Conservation (phyloP, 371 early-diverging fungal species). For the Batrachochytrium dendrobatidis region DNA sequence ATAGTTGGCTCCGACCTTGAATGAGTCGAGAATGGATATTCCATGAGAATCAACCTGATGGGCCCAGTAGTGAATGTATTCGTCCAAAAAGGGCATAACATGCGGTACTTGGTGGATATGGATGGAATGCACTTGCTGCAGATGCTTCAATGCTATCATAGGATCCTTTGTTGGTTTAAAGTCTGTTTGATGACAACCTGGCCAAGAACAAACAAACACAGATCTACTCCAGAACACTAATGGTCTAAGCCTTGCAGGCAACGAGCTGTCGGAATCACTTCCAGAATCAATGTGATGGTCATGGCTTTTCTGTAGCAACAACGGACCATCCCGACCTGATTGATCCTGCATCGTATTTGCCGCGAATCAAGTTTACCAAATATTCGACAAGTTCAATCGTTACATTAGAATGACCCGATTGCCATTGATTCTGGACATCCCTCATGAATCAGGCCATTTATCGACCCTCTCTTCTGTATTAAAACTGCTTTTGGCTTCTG, state of each 20-base stretch:
- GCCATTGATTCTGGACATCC: too few species aligned
- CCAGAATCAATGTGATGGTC: not conserved
- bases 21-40: not conserved
- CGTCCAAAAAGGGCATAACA: slow-evolving; percentile 71
- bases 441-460: too few species aligned
- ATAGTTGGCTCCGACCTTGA: slow-evolving; percentile 11
- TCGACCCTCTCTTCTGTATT: too few species aligned
- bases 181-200: slow-evolving; percentile 20
- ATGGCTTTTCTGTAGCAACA: not conserved
- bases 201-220: slow-evolving; percentile 1
- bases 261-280: not conserved
- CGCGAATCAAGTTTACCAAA: too few species aligned
- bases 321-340: too few species aligned
- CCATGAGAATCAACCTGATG: slow-evolving; percentile 4
- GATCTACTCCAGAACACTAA: not conserved
- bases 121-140: slow-evolving; percentile 58
- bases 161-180: slow-evolving; percentile 57
- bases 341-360: too few species aligned
- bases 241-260: not conserved
- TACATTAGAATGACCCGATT: too few species aligned
- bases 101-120: slow-evolving; percentile 66
- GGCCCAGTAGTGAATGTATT: slow-evolving; percentile 65
- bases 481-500: too few species aligned
- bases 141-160: slow-evolving; percentile 56
- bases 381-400: too few species aligned